Evolutionary conservation across 2,329 filamentous ascomycete genomes (phyloP), one percentile per base, ranked within the genome.

Genomic region (Gaeumannomyces tritici): DNA sequence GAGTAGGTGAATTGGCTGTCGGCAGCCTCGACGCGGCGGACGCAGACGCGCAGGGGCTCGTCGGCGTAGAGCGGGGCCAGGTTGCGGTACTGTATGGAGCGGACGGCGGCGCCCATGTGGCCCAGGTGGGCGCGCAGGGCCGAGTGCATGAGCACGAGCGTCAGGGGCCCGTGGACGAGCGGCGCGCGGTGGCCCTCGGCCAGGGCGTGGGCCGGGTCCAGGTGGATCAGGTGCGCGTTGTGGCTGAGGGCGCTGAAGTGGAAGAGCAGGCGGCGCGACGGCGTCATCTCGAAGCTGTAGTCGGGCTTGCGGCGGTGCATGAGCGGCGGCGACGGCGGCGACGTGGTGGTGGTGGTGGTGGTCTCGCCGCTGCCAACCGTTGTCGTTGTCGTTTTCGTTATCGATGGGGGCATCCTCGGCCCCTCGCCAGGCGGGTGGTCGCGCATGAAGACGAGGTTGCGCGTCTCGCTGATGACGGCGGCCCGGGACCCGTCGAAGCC

Each of bases 181-280:
- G 91, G 78, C 64, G 87, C 83, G 6, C 81, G 81, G 72, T 96
- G 87, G 13, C 89, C 89, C 73, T 98, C 95, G 15, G 83, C 77
- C 54, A 82, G 81, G 61, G 86, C 87, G 74, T 91, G 96, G 56
- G 80, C 71, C 1, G 81, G 82, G 73, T 97, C 90, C 27, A 96
- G 80, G 75, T 99, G 95, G 68, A 99, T 97, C 21, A 83, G 80
- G 74, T 99, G 95, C 1, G 91, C 91, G 74, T 99, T 99, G 79
- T 91, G 93, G 2, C 90, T 93, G 42, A 99, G 83, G 0, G 92
- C 92, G 26, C 89, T 95, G 79, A 93, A 98, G 63, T 93, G 86
- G 76, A 96, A 96, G 62, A 99, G 85, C 5, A 97, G 83, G 5
- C 83, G 78, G 3, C 83, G 79, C 2, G 87, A 87, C 0, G 92